These are phyloP conservation scores for Lophiostoma macrostomum DNA, from an alignment of 495 filamentous ascomycete species.

Conservation along the genomic window DNA sequence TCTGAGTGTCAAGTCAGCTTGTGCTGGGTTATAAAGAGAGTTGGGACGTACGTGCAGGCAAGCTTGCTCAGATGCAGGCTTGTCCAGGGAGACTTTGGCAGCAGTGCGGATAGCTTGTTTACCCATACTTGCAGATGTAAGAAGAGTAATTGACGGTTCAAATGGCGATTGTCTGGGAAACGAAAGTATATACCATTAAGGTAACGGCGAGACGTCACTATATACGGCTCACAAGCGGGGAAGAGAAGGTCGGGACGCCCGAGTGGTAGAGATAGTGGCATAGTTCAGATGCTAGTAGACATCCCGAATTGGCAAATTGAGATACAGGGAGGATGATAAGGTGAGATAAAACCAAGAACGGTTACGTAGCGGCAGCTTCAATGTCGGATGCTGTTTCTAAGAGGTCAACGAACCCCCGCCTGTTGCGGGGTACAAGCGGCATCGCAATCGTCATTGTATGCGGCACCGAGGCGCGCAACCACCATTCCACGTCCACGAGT, in stretches of 20 bases:
- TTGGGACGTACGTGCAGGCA: constrained; percentile 67
- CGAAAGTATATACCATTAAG: background rate
- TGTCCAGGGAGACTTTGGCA: constrained; percentile 72
- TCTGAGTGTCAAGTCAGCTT: constrained; percentile 37
- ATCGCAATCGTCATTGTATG: constrained; percentile 22
- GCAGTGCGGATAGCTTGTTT: constrained; percentile 62
- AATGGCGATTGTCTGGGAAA: background rate
- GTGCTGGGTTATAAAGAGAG: background rate
- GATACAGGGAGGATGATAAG: constrained; percentile 30
- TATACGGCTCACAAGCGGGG: constrained; percentile 17
- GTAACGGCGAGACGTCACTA: constrained; percentile 3
- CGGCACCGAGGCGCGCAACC: constrained; percentile 9
- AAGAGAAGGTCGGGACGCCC: background rate
- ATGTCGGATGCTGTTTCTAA: constrained; percentile 6
- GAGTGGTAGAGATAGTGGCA: constrained; percentile 20
- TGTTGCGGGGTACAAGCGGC: constrained; percentile 25
- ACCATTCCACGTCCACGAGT: background rate
- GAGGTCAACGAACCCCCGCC: constrained; percentile 23
- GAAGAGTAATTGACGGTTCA: background rate
- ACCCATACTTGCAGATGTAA: constrained; percentile 23
- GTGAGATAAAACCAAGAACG: constrained; percentile 25
- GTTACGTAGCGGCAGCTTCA: constrained; percentile 28
- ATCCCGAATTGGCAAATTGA: constrained; percentile 11
- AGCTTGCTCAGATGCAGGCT: constrained; percentile 69
- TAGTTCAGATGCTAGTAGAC: background rate